Evolutionary conservation across 257 asterid genomes (phyloP).

Genomic region (Petrea volubilis): DNA sequence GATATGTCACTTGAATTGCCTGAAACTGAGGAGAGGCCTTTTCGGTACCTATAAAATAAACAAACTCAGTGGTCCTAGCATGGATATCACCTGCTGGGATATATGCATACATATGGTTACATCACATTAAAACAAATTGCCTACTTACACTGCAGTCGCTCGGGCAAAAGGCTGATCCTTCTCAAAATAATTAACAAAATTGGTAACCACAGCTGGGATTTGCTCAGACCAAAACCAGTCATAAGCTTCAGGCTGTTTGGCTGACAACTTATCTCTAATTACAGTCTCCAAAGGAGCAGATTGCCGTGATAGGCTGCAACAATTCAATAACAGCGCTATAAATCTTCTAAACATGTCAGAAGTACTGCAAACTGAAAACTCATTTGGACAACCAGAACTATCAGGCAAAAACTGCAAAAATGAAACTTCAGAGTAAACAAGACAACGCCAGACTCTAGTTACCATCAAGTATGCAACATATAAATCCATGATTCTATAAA

Average conservation of each 20-base stretch:
- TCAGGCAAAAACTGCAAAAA: conserved; percentile 18
- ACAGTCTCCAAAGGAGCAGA: conserved; percentile 83
- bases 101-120: not conserved
- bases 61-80: conserved; percentile 18
- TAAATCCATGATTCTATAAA: not conserved
- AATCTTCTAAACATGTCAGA: conserved; percentile 13
- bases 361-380: conserved; percentile 22
- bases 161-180: conserved; percentile 62
- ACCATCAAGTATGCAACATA: conserved; percentile 11
- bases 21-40: conserved; percentile 47
- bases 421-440: not conserved
- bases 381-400: conserved; percentile 1
- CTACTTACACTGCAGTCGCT: conserved; percentile 70
- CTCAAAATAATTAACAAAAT: conserved; percentile 73
- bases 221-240: conserved; percentile 96
- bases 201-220: conserved; percentile 68
- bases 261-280: conserved; percentile 69
- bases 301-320: conserved; percentile 67
- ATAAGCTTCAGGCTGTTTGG: conserved; percentile 71
- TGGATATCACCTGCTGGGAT: conserved; percentile 17
- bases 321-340: conserved; percentile 31
- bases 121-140: conserved; percentile 15
- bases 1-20: conserved; percentile 70
- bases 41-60: conserved; percentile 52
- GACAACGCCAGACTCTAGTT: conserved; percentile 8